phyloP scores from a whole-genome alignment of 2,329 filamentous ascomycete species.

The Calonectria honghensis region DNA sequence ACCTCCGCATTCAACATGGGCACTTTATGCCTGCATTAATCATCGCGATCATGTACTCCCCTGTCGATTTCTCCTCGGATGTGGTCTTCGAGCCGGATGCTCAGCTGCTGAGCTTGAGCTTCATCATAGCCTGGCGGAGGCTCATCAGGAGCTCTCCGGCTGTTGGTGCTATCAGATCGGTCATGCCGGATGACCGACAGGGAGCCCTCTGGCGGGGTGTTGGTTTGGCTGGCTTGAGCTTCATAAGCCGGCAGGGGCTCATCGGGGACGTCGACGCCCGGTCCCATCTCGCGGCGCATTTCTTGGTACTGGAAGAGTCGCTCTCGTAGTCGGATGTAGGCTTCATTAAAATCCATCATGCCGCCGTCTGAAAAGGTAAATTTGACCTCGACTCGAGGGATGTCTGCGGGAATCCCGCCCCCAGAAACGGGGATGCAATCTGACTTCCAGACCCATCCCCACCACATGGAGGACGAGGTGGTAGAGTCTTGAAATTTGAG shows the following conservation, averaged over 20 bases:
- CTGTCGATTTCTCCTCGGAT: constrained; percentile 84
- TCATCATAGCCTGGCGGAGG: constrained; percentile 95
- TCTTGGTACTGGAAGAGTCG: constrained; percentile 88
- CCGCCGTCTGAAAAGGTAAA: constrained; percentile 96
- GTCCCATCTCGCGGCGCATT: constrained; percentile 81
- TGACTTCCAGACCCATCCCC: constrained; percentile 93
- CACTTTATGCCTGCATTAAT: constrained; percentile 47
- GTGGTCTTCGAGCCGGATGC: constrained; percentile 78
- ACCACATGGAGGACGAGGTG: constrained; percentile 88
- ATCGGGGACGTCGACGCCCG: constrained; percentile 80
- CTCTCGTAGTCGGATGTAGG: constrained; percentile 90
- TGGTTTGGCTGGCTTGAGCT: constrained; percentile 65
- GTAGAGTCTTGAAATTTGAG: constrained; percentile 91
- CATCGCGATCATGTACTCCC: constrained; percentile 59
- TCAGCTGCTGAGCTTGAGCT: constrained; percentile 83
- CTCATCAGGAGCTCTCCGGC: constrained; percentile 75
- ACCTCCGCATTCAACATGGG: constrained; percentile 42
- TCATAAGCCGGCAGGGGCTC: constrained; percentile 94
- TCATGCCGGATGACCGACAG: constrained; percentile 53
- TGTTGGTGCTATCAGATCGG: constrained; percentile 61
- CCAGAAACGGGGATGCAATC: constrained; percentile 86
- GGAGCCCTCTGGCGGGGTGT: constrained; percentile 52
- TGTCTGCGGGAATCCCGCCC: constrained; percentile 85
- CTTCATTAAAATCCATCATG: constrained; percentile 91
- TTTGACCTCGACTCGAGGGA: constrained; percentile 85